phyloP scores from a whole-genome alignment of 2,329 filamentous ascomycete genomes.

The Colletotrichum aenigma region DNA sequence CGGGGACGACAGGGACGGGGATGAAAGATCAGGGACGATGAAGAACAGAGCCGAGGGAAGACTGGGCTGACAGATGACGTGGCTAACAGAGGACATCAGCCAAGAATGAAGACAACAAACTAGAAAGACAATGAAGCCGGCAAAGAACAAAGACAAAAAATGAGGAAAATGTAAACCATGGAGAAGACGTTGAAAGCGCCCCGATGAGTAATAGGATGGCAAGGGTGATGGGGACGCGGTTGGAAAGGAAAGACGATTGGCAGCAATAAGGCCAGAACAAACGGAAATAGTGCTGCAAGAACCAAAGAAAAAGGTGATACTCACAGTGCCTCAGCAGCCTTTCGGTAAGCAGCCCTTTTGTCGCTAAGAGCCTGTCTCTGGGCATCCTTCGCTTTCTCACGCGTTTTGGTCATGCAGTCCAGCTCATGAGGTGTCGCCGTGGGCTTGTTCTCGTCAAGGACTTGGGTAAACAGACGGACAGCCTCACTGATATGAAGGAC shows the following conservation, averaged over 20 bases:
- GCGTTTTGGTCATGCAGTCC: neutral
- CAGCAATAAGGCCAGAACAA: neutral
- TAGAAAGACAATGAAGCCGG: no score
- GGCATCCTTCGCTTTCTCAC: neutral
- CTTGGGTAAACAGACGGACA: neutral
- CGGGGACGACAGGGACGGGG: no score
- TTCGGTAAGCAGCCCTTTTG: neutral
- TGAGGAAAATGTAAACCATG: no score
- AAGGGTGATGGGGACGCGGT: no score
- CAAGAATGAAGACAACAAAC: neutral
- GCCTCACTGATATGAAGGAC: neutral
- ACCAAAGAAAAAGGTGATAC: neutral
- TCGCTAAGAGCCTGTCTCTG: no score
- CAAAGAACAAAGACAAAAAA: no score
- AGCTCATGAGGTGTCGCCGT: neutral
- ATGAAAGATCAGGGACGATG: neutral
- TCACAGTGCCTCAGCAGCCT: neutral
- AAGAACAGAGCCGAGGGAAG: neutral
- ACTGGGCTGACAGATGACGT: neutral
- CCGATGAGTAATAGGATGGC: no score
- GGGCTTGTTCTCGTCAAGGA: neutral
- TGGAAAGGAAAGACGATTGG: neutral
- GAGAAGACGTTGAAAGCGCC: no score
- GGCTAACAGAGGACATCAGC: neutral
- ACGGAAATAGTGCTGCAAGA: neutral